Base-by-base conservation (phyloP, 495 filamentous ascomycete genomes). In the Bathelium albidoporum region DNA sequence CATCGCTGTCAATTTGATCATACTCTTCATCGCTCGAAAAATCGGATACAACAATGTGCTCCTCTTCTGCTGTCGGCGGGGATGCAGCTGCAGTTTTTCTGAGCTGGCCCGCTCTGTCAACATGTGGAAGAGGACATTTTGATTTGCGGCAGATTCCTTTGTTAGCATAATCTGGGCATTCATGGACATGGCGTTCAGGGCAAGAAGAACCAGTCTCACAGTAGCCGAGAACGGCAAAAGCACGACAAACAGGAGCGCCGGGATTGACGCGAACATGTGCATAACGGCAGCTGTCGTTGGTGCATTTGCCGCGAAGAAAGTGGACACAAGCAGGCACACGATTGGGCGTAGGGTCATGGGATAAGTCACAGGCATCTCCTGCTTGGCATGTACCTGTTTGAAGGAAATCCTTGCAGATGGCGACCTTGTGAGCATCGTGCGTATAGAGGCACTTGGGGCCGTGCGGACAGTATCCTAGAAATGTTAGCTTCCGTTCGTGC, bases 81-180 rank as follows among this genome's bases (percentile, higher is more conserved):
- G n/a, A n/a, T n/a, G 77, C 73, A 63, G 78, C 81, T 53, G 79
- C 76, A 67, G 79, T 78, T 68, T 86, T 87, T 70, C 85, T 81
- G 62, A 88, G 82, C 69, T 84, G 82, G 43, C 84, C 84, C 41
- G 94, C 94, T 75, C 90, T 86, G 76, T 95, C 89, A 68, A 93
- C 83, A 75, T 98, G 94, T 31, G 85, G 89, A 64, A 97, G 79
- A 70, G 84, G 86, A 79, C 94, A 98, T 49, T 65, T 60, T 20
- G n/a, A 43, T 71, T 84, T 85, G 69, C 84, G 86, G 83, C 94
- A 98, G 39, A 80, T 76, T 64, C 92, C 93, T 59, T 81, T 88
- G 76, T 96, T 96, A 80, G 89, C 88, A 79, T 95, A 96, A 72
- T 97, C 89, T 53, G 94, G 94, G 71, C 94, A 98, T 73, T 97